Evolutionary conservation across 148 eudicot genomes (phyloP), one percentile per base, ranked within the genome.

Genomic region (Arbutus unedo): DNA sequence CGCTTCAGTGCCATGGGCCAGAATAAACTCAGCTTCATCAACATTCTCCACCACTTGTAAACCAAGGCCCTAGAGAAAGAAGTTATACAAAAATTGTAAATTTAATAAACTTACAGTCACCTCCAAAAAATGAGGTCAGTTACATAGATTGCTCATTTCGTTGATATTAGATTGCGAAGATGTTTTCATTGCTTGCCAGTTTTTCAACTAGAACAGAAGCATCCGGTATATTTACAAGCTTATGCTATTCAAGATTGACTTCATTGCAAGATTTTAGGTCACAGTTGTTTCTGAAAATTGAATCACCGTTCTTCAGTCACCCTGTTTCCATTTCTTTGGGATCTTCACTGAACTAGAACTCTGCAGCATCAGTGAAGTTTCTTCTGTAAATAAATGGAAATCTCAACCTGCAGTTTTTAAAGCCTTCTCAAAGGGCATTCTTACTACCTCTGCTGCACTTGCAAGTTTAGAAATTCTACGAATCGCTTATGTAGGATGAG

Each of bases 1-100:
- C 38, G 97, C 99, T 90, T 96, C 99, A 70, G 99, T 94, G 47
- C 98, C 98, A 85, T 96, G 98, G 60, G 90, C 98, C 86, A 96
- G 76, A 86, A 96, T 85, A 85, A 96, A 96, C 31, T 96, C 93
- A 83, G 99, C 99, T 51, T 96, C 97, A 83, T 96, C 90, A 81
- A 90, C 95, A 74, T 93, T 87, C 64, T 94, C 93, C 88, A 94
- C 99, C 21, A 93, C 95, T 83, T 90, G 89, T 85, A 96, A 86
- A 78, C 88, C 95, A 77, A 96, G 83, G 77, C 98, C 98, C 98
- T 95, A 81, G 51, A 89, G 47, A 76, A 85, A 82, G 51, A 72
- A 59, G 6, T 59, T n/a, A 43, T 14, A 62, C 0, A 1, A 31
- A 68, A 49, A 80, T 16, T 49, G 50, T 8, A 44, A 4, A 50